Evolutionary conservation across 2,329 filamentous ascomycete species (phyloP).

Genomic region (Colletotrichum neosansevieriae): DNA sequence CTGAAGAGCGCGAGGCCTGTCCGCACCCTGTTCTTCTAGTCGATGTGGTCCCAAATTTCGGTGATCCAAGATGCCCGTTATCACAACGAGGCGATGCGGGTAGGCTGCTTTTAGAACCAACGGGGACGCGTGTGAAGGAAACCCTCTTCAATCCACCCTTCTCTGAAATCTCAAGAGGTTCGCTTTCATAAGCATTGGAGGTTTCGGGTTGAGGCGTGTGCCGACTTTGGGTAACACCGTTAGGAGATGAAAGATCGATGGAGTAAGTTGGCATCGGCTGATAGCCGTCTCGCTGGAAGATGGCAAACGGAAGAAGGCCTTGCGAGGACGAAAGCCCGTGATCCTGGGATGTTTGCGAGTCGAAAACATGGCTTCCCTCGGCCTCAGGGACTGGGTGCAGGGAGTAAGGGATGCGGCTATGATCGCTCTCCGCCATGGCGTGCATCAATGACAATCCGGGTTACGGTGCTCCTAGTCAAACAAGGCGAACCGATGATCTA

Average conservation of each 20-base stretch:
- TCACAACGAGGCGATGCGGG: conserved; percentile 19
- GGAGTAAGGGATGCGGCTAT: conserved; percentile 13
- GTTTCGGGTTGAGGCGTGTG: neutral
- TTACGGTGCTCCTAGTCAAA: conserved; percentile 9
- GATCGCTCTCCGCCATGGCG: conserved; percentile 14
- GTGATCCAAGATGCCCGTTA: conserved; percentile 6
- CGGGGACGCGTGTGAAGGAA: conserved; percentile 26
- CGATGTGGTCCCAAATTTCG: conserved; percentile 1
- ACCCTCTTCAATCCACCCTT: conserved; percentile 10
- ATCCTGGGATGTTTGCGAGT: conserved; percentile 10
- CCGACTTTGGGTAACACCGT: conserved; percentile 15
- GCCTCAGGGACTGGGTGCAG: conserved; percentile 26
- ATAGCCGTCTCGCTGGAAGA: conserved; percentile 28
- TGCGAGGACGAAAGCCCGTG: neutral
- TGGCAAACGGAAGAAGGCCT: conserved; percentile 22
- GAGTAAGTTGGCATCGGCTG: conserved; percentile 23
- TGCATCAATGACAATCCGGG: neutral
- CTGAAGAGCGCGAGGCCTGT: neutral
- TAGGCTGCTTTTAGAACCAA: conserved; percentile 38
- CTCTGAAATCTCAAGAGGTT: conserved; percentile 7
- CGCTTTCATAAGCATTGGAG: neutral
- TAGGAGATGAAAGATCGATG: conserved; percentile 31
- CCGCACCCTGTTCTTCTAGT: conserved; percentile 2
- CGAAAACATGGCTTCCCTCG: conserved; percentile 20
- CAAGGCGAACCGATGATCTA: conserved; percentile 19